Evolutionary conservation across 257 asterid genomes (phyloP).

Genomic region (Anisodus acutangulus): DNA sequence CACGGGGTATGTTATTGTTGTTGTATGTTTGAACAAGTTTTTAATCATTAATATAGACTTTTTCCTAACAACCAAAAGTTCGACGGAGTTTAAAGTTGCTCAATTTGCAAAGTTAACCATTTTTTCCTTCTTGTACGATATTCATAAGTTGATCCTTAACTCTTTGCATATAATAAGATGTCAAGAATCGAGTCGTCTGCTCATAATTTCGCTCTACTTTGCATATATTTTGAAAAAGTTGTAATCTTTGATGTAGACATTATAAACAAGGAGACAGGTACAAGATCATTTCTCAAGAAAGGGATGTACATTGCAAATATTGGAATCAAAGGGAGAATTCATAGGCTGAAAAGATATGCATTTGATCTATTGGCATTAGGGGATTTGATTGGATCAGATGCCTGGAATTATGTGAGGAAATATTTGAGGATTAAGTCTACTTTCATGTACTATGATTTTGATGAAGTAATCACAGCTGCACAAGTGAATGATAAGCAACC

Average conservation of each 20-base stretch:
- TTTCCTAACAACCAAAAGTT: no score
- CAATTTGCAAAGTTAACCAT: background rate
- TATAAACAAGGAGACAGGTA: constrained; percentile 68
- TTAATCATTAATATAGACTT: no score
- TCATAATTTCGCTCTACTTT: background rate
- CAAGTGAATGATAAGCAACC: constrained; percentile 55
- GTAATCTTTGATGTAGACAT: constrained; percentile 48
- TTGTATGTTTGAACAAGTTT: background rate
- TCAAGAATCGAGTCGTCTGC: background rate
- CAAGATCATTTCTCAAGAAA: constrained; percentile 57
- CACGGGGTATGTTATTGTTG: no score
- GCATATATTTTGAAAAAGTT: background rate
- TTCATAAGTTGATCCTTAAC: background rate
- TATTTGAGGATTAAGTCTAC: constrained; percentile 69
- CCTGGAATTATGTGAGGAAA: constrained; percentile 68
- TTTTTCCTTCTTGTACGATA: background rate
- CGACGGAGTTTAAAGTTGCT: background rate
- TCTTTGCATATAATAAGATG: background rate
- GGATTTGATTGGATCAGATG: constrained; percentile 73
- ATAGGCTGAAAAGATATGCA: constrained; percentile 68
- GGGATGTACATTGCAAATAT: constrained; percentile 65
- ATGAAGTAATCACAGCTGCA: constrained; percentile 70
- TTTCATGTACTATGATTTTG: constrained; percentile 79
- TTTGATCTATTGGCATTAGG: constrained; percentile 81
- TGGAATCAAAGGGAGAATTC: constrained; percentile 67